Percentiles rank a stretch among this genome's conserved stretches.
phyloP scores from a whole-genome alignment of 2,329 filamentous ascomycete genomes.

The Calonectria pseudoturangicola region DNA sequence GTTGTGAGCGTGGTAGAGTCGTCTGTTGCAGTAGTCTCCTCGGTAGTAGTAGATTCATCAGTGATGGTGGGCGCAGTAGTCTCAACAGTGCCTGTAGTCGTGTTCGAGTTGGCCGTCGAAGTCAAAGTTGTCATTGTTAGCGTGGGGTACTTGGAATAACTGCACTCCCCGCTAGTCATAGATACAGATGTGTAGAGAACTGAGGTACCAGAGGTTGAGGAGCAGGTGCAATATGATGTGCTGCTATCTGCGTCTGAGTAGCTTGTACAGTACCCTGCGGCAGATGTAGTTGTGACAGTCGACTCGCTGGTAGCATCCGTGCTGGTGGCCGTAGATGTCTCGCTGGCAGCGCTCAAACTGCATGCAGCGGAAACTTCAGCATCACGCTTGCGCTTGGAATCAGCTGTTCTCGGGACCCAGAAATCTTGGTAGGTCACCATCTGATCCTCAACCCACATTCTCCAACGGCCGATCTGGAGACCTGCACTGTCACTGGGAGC shows the following conservation, averaged over 20 bases:
- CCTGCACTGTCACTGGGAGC: not conserved
- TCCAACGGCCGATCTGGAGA: slow-evolving; percentile 42
- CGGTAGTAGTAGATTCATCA: not conserved
- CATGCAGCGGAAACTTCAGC: not conserved
- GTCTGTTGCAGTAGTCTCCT: too few species aligned
- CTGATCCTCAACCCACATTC: slow-evolving; percentile 48
- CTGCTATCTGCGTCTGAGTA: not conserved
- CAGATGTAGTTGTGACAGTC: slow-evolving; percentile 1
- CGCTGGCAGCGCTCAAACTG: not conserved
- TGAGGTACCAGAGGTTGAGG: not conserved
- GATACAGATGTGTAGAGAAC: not conserved
- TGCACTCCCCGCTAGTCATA: not conserved
- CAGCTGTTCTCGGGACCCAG: not conserved
- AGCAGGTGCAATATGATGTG: not conserved
- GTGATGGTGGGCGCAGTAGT: slow-evolving; percentile 11
- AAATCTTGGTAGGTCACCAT: slow-evolving; percentile 44
- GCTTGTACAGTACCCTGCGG: not conserved
- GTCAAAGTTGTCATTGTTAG: not conserved
- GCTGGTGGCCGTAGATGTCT: slow-evolving; percentile 2
- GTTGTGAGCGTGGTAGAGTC: not conserved
- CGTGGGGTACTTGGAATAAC: not conserved
- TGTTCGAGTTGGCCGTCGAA: not conserved
- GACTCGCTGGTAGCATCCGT: slow-evolving; percentile 5
- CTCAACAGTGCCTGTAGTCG: not conserved
- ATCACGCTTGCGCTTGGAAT: slow-evolving; percentile 8